phyloP scores from a whole-genome alignment of 371 early-diverging fungal genomes.

The Rhizopus arrhizus region DNA sequence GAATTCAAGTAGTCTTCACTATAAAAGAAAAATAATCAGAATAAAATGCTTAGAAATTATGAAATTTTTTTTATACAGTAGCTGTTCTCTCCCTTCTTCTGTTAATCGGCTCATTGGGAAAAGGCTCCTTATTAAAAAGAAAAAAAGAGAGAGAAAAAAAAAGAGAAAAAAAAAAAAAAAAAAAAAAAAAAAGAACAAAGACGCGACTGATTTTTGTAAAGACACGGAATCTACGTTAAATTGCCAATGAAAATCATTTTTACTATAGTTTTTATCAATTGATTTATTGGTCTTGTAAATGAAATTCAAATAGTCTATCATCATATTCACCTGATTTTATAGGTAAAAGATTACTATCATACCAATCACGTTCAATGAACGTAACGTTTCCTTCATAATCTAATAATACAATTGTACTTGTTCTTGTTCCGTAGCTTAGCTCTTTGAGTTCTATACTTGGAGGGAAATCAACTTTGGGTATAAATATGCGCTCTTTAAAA shows the following conservation, averaged over 20 bases:
- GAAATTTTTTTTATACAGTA: not conserved
- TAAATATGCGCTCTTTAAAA: constrained; percentile 38
- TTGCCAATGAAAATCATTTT: not conserved
- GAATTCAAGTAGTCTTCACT: not conserved
- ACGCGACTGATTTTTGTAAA: not conserved
- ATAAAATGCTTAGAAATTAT: not conserved
- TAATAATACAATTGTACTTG: constrained; percentile 57
- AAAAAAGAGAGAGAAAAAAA: too few species aligned
- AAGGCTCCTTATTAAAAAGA: too few species aligned
- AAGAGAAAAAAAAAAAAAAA: not conserved
- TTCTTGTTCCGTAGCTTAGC: constrained; percentile 50
- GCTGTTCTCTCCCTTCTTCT: not conserved
- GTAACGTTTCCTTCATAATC: constrained; percentile 46
- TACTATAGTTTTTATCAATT: too few species aligned
- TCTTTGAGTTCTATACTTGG: not conserved
- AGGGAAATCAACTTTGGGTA: constrained; percentile 32
- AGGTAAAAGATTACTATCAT: constrained; percentile 15
- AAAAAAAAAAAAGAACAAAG: not conserved
- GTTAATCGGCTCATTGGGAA: too few species aligned
- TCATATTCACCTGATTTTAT: constrained; percentile 7
- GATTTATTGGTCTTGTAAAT: not conserved
- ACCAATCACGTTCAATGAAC: constrained; percentile 49
- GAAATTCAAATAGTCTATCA: constrained; percentile 11
- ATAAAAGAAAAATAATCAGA: not conserved
- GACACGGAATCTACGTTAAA: not conserved